phyloP scores from a whole-genome alignment of 176 grass and related monocot species.

The Triticum urartu region DNA sequence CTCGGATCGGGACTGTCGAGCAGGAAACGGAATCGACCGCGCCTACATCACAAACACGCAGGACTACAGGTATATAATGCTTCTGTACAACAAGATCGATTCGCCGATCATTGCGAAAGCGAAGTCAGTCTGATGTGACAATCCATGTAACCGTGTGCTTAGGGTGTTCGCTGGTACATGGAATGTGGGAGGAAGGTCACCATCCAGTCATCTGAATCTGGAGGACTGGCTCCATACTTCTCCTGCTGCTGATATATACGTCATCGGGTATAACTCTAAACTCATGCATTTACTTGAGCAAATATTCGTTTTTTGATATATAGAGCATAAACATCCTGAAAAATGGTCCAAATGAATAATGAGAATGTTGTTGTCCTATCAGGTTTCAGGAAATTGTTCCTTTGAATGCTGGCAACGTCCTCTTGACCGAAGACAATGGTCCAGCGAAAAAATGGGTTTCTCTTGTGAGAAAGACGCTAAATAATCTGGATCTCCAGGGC shows the following conservation, averaged over 20 bases:
- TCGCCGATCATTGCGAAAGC: not conserved
- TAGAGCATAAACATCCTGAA: not conserved
- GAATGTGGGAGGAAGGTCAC: slow-evolving; percentile 97
- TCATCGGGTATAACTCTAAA: slow-evolving; percentile 61
- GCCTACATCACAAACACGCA: slow-evolving; percentile 78
- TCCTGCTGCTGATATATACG: slow-evolving; percentile 96
- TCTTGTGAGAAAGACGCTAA: slow-evolving; percentile 68
- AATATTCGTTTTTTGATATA: not conserved
- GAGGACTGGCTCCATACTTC: slow-evolving; percentile 95
- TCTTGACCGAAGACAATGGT: slow-evolving; percentile 70
- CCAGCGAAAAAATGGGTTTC: slow-evolving; percentile 88
- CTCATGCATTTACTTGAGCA: not conserved
- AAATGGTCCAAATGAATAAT: not conserved
- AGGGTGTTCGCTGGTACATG: slow-evolving; percentile 89
- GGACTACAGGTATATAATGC: slow-evolving; percentile 64
- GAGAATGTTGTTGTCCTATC: not conserved
- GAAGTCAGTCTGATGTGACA: slow-evolving; percentile 19
- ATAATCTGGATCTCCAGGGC: slow-evolving; percentile 59
- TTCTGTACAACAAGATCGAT: not conserved
- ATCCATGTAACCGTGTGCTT: not conserved
- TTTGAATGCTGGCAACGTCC: slow-evolving; percentile 89
- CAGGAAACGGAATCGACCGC: slow-evolving; percentile 51
- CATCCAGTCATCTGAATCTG: slow-evolving; percentile 78
- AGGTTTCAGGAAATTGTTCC: slow-evolving; percentile 98
- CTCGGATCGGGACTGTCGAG: slow-evolving; percentile 42